These are phyloP conservation scores for Aspergillus intermedius DNA, from an alignment of 2,329 filamentous ascomycete species.

Conservation along the genomic window DNA sequence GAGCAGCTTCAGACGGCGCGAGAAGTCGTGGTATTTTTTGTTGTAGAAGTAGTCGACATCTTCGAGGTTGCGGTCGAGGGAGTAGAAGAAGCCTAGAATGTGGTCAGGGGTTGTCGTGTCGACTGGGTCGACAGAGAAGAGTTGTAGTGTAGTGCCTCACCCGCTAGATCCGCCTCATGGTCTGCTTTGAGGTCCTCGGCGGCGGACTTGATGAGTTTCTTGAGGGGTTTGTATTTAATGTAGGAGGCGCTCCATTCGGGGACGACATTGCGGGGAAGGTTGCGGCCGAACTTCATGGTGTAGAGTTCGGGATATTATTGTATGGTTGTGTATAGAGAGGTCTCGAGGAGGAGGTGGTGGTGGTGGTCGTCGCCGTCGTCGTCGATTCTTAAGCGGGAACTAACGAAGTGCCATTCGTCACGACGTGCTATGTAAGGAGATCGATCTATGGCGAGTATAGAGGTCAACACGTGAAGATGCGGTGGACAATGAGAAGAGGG, in stretches of 20 bases:
- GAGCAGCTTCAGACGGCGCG: constrained; percentile 75
- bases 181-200: constrained; percentile 62
- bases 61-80: constrained; percentile 92
- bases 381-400: no score
- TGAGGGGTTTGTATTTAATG: constrained; percentile 56
- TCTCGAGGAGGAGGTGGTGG: no score
- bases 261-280: constrained; percentile 44
- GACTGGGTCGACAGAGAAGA: background rate
- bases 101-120: constrained; percentile 13
- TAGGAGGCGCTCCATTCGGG: constrained; percentile 46
- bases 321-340: background rate
- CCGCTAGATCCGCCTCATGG: constrained; percentile 78
- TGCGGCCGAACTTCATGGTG: constrained; percentile 46
- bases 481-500: no score
- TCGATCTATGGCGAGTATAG: no score
- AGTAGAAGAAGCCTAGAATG: constrained; percentile 83
- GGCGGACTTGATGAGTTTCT: constrained; percentile 83
- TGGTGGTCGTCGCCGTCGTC: no score
- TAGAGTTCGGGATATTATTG: background rate
- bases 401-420: no score
- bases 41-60: constrained; percentile 96
- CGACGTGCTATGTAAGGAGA: no score
- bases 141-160: constrained; percentile 48
- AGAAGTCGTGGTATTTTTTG: constrained; percentile 81
- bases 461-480: no score